Evolutionary conservation across 2,329 filamentous ascomycete genomes (phyloP).

Genomic region (Colletotrichum gloeosporioides): DNA sequence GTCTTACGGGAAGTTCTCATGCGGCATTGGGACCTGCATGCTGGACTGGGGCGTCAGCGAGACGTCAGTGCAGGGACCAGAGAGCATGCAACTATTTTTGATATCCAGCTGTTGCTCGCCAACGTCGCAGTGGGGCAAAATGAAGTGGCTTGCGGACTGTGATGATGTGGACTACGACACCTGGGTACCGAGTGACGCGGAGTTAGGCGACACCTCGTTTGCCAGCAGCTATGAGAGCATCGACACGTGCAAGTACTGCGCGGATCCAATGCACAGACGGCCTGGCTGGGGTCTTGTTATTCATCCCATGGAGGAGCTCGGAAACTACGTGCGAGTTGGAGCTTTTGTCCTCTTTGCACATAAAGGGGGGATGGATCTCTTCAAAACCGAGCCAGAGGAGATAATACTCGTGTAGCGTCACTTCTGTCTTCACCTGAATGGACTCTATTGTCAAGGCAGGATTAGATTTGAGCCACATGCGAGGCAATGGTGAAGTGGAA

Average conservation of each 20-base stretch:
- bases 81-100: not conserved
- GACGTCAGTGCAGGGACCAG: not conserved
- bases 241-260: not conserved
- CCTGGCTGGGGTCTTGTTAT: not conserved
- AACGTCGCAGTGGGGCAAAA: not conserved
- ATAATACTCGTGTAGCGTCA: not conserved
- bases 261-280: not conserved
- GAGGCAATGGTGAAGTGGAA: not conserved
- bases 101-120: not conserved
- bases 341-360: not conserved
- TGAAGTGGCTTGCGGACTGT: not conserved
- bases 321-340: not conserved
- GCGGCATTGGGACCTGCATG: not conserved
- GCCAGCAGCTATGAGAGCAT: not conserved
- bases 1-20: not conserved
- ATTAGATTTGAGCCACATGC: not conserved
- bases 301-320: not conserved
- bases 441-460: not conserved
- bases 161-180: not conserved
- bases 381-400: not conserved
- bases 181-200: not conserved
- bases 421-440: not conserved
- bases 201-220: fast-evolving
- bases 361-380: not conserved
- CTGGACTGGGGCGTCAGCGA: not conserved